A percentile compares a stretch with the other conserved stretches of the same genome.
Conservation (phyloP, 305 asterid genomes). For the Fraxinus nigra region DNA sequence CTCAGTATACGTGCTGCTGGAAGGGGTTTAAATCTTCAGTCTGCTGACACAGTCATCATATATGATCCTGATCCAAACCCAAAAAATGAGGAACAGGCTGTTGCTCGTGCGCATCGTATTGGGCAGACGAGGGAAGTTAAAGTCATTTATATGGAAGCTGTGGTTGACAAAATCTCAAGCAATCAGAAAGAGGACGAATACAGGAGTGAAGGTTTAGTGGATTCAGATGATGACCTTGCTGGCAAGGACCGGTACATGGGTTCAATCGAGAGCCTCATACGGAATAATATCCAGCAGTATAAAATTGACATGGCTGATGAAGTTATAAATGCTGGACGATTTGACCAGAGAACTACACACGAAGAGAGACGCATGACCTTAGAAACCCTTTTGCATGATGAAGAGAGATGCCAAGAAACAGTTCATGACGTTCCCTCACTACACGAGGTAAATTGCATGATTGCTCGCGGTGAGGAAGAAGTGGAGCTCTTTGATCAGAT, state of each 20-base stretch:
- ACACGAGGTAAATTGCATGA: constrained; percentile 97
- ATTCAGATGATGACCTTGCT: constrained; percentile 94
- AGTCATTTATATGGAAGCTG: constrained; percentile 98
- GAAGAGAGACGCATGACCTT: constrained; percentile 96
- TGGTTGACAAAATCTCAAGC: constrained; percentile 84
- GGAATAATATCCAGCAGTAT: constrained; percentile 96
- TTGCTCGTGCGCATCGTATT: constrained; percentile 97
- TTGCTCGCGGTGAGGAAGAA: constrained; percentile 93
- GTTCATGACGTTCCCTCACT: constrained; percentile 96
- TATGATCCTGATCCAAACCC: constrained; percentile 99
- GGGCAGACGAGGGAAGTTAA: constrained; percentile 99
- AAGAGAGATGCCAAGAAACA: constrained; percentile 95
- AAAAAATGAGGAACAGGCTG: constrained; percentile 99
- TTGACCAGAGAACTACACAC: constrained; percentile 99
- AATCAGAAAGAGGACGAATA: constrained; percentile 96
- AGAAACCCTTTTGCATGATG: constrained; percentile 94
- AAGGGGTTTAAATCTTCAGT: constrained; percentile 91
- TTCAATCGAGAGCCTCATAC: constrained; percentile 91
- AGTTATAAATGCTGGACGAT: constrained; percentile 98
- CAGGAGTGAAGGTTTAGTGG: constrained; percentile 67
- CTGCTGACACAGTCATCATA: constrained; percentile 98
- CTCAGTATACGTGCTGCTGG: constrained; percentile 99
- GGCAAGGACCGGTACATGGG: constrained; percentile 97
- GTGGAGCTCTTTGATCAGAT: constrained; percentile 94
- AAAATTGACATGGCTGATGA: constrained; percentile 99